phyloP scores from a whole-genome alignment of 805 yeast genomes.

The Zygosaccharomyces rouxii region DNA sequence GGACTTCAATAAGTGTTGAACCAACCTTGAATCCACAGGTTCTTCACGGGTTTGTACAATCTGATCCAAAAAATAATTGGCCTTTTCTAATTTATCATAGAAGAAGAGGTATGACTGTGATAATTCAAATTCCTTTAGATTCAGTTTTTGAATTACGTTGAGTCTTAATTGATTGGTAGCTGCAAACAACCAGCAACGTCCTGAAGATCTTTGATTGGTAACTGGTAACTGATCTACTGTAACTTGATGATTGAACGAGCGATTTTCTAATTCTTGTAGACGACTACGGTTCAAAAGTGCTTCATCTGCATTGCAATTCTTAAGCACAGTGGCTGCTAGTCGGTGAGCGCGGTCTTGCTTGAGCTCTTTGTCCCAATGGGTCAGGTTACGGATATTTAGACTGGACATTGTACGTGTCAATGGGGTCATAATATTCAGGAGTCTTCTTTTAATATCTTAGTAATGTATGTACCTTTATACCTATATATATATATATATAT shows the following conservation, averaged over 20 bases:
- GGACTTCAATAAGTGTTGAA: conserved; percentile 57
- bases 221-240: conserved; percentile 54
- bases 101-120: conserved; percentile 78
- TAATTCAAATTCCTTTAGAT: conserved; percentile 63
- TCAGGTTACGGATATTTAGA: conserved; percentile 11
- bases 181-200: conserved; percentile 89
- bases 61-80: conserved; percentile 75
- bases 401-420: conserved; percentile 10
- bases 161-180: conserved; percentile 69
- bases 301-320: conserved; percentile 36
- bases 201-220: conserved; percentile 69
- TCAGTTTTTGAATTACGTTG: conserved; percentile 55
- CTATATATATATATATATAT: not conserved
- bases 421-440: not conserved
- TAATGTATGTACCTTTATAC: not conserved
- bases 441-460: not conserved
- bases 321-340: conserved; percentile 36
- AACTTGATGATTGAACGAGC: conserved; percentile 32
- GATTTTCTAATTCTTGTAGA: conserved; percentile 20
- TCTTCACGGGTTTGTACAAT: conserved; percentile 63
- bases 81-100: conserved; percentile 82
- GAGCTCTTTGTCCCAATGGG: conserved; percentile 28
- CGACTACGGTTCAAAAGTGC: conserved; percentile 28
- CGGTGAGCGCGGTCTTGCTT: conserved; percentile 29
- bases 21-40: conserved; percentile 63